Evolutionary conservation across 2,329 filamentous ascomycete genomes (phyloP), one percentile per base, ranked within the genome.

Genomic region (Hymenoscyphus fraxineus): DNA sequence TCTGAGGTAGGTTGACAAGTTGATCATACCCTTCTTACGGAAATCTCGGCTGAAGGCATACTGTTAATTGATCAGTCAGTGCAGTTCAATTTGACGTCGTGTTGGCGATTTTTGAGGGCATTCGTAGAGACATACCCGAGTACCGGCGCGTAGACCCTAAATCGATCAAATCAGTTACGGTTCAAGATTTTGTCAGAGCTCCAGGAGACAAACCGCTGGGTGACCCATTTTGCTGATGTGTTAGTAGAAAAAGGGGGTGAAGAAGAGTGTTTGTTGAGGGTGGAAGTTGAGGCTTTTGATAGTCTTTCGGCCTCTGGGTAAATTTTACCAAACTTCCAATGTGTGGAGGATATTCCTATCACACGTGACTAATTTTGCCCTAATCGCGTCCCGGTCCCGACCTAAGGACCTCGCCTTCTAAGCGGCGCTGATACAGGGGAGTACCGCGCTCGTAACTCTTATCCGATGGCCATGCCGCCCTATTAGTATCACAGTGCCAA

Each of bases 21-120:
- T 83, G 84, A 99, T 97, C 85, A 89, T 88, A 80, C 95, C 95
- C 86, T 93, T 92, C 85, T 97, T 85, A 83, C 95, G 93, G 87
- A 96, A 97, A 79, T 89, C 85, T 78, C 94, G 88, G 80, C 89
- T 91, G 88, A 97, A 99, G 83, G 92, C 89, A 89, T 93, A 92
- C 85, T 89, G 75, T 70, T 74, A 66, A 72, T 70, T 63, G 32
- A 59, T 68, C 56, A 66, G 64, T 68, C 56, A 66, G 64, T 65
- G 58, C 31, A 10, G 44, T n/a, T 19, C 44, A 51, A 22, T 22
- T 51, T 6, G 22, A 51, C 12, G 22, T n/a, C n/a, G n/a, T 22
- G 19, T 27, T 51, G 19, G 44, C 44, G 44, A 51, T 19, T 19
- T 51, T 51, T 19, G 44, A 51, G 22, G 44, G 44, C 15, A 51